Conservation (phyloP, 2,329 filamentous ascomycete species). For the Aspergillus sp. region DNA sequence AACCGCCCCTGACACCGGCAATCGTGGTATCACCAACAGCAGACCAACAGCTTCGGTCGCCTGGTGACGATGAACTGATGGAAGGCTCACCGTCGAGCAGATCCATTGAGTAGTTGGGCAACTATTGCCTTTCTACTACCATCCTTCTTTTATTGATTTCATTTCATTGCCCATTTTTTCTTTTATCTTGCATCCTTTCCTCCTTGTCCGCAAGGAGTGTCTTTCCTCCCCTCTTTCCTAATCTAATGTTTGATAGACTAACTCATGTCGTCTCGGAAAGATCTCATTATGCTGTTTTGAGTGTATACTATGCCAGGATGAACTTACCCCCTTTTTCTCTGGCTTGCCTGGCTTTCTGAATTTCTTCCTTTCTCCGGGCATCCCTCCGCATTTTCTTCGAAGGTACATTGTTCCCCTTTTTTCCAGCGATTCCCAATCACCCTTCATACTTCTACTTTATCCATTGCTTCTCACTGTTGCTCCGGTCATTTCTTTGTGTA, state of each 20-base stretch:
- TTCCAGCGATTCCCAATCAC: slow-evolving; percentile 5
- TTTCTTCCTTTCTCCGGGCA: slow-evolving; percentile 6
- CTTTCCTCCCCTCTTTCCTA: slow-evolving; percentile 18
- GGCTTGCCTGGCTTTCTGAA: slow-evolving; percentile 2
- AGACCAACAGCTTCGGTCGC: slow-evolving; percentile 27
- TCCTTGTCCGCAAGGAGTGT: background rate
- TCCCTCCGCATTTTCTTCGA: slow-evolving; percentile 10
- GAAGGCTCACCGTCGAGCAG: slow-evolving; percentile 28
- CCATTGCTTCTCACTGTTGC: background rate
- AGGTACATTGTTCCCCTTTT: slow-evolving; percentile 20
- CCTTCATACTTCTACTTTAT: background rate
- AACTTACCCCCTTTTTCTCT: background rate
- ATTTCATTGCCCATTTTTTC: background rate
- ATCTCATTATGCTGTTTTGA: slow-evolving; percentile 20
- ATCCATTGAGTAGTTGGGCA: slow-evolving; percentile 30
- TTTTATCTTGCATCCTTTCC: background rate
- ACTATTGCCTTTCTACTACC: background rate
- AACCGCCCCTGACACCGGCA: slow-evolving; percentile 31
- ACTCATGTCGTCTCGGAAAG: slow-evolving; percentile 33
- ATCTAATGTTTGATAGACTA: slow-evolving; percentile 40
- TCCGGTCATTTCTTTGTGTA: slow-evolving; percentile 25
- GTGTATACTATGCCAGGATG: slow-evolving; percentile 24
- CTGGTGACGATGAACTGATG: slow-evolving; percentile 22
- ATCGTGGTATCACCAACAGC: slow-evolving; percentile 38
- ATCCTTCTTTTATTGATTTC: slow-evolving; percentile 1